A percentile compares a stretch with the other conserved stretches of the same genome.
phyloP scores from a whole-genome alignment of 768 basidiomycete species.

The Galerina marginata region DNA sequence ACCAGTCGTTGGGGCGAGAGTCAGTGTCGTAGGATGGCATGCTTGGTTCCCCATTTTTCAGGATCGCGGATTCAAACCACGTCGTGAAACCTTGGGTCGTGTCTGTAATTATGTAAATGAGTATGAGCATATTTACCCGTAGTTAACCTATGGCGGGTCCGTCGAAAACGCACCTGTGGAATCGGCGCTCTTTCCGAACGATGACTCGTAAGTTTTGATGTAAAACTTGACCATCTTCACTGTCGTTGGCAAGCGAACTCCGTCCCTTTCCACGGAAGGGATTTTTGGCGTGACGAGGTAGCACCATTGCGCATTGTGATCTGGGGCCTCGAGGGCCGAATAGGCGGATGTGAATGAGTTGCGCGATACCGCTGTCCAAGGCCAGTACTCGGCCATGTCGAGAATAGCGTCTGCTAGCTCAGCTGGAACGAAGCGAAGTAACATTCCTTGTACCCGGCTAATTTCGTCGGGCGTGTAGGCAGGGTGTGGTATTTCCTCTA shows the following conservation, averaged over 20 bases:
- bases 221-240: constrained; percentile 30
- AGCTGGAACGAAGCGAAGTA: constrained; percentile 26
- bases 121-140: neutral
- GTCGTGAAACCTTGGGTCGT: constrained; percentile 17
- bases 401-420: constrained; percentile 29
- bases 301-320: constrained; percentile 32
- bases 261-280: constrained; percentile 22
- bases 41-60: constrained; percentile 18
- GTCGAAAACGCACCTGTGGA: constrained; percentile 11
- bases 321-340: constrained; percentile 28
- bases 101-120: neutral
- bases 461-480: constrained; percentile 23
- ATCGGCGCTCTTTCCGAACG: constrained; percentile 17
- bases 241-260: constrained; percentile 20
- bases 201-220: constrained; percentile 28
- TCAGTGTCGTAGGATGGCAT: constrained; percentile 14
- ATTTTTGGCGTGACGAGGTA: constrained; percentile 29
- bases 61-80: constrained; percentile 30
- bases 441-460: constrained; percentile 15
- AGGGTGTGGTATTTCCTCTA: constrained; percentile 17
- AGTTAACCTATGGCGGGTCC: neutral
- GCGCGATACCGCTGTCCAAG: constrained; percentile 24
- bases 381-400: constrained; percentile 32
- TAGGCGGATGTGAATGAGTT: constrained; percentile 27
- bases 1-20: constrained; percentile 27